Evolutionary conservation across 2,329 filamentous ascomycete species (phyloP).

Genomic region (Exserohilum turcica): DNA sequence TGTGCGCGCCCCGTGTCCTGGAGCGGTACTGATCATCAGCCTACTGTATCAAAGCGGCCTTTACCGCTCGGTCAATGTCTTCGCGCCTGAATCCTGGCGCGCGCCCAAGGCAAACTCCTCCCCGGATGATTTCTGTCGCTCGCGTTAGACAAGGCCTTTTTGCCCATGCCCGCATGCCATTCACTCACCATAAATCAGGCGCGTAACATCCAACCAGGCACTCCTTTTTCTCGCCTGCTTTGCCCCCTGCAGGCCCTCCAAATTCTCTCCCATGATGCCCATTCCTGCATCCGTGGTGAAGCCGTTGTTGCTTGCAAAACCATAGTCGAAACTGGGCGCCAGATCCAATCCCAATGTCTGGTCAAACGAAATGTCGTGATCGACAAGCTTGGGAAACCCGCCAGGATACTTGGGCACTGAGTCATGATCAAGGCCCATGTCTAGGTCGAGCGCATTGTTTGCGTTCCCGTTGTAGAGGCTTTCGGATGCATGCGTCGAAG

Average conservation of each 20-base stretch:
- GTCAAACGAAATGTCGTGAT: conserved; percentile 34
- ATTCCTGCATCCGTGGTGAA: conserved; percentile 23
- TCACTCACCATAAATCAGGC: conserved; percentile 52
- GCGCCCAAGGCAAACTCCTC: conserved; percentile 52
- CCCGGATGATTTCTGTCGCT: conserved; percentile 42
- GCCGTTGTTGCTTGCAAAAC: conserved; percentile 15
- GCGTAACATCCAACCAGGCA: conserved; percentile 52
- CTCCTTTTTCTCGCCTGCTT: conserved; percentile 41
- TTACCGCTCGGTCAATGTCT: conserved; percentile 51
- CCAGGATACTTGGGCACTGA: conserved; percentile 3
- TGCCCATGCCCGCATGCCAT: background rate
- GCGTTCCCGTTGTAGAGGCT: conserved; percentile 11
- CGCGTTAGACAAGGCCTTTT: conserved; percentile 28
- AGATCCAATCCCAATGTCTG: conserved; percentile 44
- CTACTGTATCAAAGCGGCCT: conserved; percentile 38
- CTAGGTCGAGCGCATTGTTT: conserved; percentile 27
- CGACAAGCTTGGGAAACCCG: conserved; percentile 18
- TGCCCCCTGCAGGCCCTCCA: conserved; percentile 21
- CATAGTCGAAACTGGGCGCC: conserved; percentile 33
- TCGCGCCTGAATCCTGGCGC: conserved; percentile 51
- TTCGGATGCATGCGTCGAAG: background rate
- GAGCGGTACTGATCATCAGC: background rate
- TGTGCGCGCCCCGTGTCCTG: background rate
- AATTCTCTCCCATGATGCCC: conserved; percentile 23
- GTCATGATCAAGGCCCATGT: conserved; percentile 23